These are phyloP conservation scores for Mycena sanguinolenta DNA, from an alignment of 768 basidiomycete genomes.

Conservation along the genomic window DNA sequence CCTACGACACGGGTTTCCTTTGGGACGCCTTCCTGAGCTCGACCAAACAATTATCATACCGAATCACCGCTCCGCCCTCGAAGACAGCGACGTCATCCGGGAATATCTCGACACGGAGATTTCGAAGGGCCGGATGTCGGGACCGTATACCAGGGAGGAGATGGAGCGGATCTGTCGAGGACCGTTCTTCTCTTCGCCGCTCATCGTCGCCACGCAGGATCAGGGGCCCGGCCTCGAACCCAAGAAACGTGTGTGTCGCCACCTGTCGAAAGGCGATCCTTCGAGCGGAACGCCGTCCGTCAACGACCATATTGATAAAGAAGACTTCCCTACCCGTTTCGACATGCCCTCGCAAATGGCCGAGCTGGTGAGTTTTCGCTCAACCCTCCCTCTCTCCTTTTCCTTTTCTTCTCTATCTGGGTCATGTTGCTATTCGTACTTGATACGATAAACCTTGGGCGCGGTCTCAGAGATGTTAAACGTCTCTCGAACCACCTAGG, in stretches of 20 bases:
- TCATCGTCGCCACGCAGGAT: constrained; percentile 32
- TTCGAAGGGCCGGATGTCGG: constrained; percentile 14
- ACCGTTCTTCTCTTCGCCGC: constrained; percentile 41
- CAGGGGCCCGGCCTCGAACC: constrained; percentile 29
- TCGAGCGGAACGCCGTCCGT: constrained; percentile 21
- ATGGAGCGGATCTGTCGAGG: constrained; percentile 41
- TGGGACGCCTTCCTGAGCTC: too few relatives aligned
- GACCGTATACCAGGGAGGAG: constrained; percentile 26
- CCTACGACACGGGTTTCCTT: too few relatives aligned
- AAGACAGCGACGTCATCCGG: constrained; percentile 17
- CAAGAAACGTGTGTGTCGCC: constrained; percentile 36
- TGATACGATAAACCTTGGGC: too few relatives aligned
- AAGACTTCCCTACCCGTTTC: constrained; percentile 32
- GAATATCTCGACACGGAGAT: constrained; percentile 33
- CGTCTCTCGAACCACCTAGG: too few relatives aligned
- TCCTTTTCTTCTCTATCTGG: not conserved
- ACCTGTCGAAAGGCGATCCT: constrained; percentile 36
- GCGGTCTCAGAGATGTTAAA: too few relatives aligned
- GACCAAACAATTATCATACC: too few relatives aligned
- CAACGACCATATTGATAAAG: constrained; percentile 33
- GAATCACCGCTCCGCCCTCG: too few relatives aligned
- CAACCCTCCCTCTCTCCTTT: not conserved
- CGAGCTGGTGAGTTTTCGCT: constrained; percentile 33
- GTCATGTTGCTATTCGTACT: too few relatives aligned
- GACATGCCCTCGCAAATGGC: constrained; percentile 32